Conservation (phyloP, 345 rosid genomes). For the Eucalyptus sp. region DNA sequence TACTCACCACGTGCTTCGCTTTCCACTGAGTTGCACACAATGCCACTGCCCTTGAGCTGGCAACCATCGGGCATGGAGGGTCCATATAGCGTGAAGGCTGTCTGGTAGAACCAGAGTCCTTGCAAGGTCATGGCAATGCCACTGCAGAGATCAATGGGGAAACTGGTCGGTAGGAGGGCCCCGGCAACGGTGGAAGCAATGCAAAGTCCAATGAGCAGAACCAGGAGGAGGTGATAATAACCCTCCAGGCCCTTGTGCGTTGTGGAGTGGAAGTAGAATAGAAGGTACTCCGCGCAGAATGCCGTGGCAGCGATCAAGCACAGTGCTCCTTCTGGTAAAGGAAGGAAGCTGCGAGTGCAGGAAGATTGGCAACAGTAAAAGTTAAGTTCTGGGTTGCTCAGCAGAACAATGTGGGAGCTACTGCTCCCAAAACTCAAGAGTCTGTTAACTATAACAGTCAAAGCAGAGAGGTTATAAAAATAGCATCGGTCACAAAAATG, state of each 20-base stretch:
- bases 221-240: slow-evolving; percentile 85
- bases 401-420: neutral
- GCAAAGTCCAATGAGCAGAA: slow-evolving; percentile 68
- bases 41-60: slow-evolving; percentile 22
- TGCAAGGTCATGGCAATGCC: slow-evolving; percentile 83
- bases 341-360: slow-evolving; percentile 30
- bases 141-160: slow-evolving; percentile 59
- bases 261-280: slow-evolving; percentile 93
- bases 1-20: slow-evolving; percentile 63
- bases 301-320: slow-evolving; percentile 71
- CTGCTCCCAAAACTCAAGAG: neutral
- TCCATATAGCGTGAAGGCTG: slow-evolving; percentile 91
- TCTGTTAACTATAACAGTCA: neutral
- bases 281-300: slow-evolving; percentile 70
- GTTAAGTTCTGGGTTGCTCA: neutral
- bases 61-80: slow-evolving; percentile 93
- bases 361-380: neutral
- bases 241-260: slow-evolving; percentile 96
- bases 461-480: neutral
- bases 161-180: slow-evolving; percentile 65
- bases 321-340: slow-evolving; percentile 69
- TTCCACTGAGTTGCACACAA: slow-evolving; percentile 41
- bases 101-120: slow-evolving; percentile 98
- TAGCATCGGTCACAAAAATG: neutral
- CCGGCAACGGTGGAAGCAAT: slow-evolving; percentile 54